phyloP scores from a whole-genome alignment of 106 monocot species.

The Allium fistulosum region DNA sequence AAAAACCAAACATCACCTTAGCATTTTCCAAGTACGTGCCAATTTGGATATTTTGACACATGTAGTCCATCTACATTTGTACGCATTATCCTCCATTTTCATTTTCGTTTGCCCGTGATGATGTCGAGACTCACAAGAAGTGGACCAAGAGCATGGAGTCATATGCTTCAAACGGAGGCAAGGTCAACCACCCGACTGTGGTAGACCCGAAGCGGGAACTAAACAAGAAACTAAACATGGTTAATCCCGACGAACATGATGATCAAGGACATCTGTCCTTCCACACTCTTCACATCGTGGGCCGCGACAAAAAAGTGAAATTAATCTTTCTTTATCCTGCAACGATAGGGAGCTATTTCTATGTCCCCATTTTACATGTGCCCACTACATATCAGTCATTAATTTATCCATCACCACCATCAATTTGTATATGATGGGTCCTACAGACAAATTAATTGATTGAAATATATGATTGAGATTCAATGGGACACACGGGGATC shows the following conservation, averaged over 20 bases:
- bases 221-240: slow-evolving; percentile 72
- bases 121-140: slow-evolving; percentile 33
- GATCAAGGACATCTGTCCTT: slow-evolving; percentile 29
- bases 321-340: slow-evolving; percentile 71
- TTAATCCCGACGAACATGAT: slow-evolving; percentile 61
- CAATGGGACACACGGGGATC: no score
- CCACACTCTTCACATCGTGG: slow-evolving; percentile 59
- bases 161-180: slow-evolving; percentile 31
- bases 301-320: slow-evolving; percentile 54
- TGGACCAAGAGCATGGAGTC: slow-evolving; percentile 85
- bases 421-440: no score
- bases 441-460: no score
- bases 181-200: slow-evolving; percentile 42
- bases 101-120: slow-evolving; percentile 27
- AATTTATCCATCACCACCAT: no score
- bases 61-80: background rate
- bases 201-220: slow-evolving; percentile 40
- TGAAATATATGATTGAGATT: no score
- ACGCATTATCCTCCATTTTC: background rate
- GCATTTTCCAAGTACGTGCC: slow-evolving; percentile 50
- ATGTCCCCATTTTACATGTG: no score
- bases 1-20: no score
- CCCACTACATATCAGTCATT: no score
- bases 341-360: no score
- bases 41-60: background rate